Percentiles rank a stretch among this genome's conserved stretches.
These are phyloP conservation scores for Pholiota adiposa DNA, from an alignment of 1,284 basidiomycete genomes.

Conservation along the genomic window DNA sequence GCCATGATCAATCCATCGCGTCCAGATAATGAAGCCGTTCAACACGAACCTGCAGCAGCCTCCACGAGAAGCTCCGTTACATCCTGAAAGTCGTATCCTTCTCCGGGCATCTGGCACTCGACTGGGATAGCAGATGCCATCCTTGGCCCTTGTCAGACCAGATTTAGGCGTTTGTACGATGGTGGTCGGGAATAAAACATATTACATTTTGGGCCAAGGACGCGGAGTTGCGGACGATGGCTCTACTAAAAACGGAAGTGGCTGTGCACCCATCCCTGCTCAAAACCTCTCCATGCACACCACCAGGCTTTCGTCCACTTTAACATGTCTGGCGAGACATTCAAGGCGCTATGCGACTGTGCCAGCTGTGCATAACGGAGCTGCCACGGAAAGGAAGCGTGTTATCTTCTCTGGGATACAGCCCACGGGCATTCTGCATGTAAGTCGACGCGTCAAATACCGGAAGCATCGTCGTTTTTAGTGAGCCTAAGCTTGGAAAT, in stretches of 20 bases:
- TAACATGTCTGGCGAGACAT: constrained; percentile 18
- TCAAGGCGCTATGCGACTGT: constrained; percentile 15
- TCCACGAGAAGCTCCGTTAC: constrained; percentile 59
- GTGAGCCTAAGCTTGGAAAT: constrained; percentile 78
- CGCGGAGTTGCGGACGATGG: constrained; percentile 6
- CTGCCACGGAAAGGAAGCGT: background rate
- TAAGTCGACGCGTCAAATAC: constrained; percentile 36
- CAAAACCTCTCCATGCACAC: background rate
- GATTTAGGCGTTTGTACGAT: constrained; percentile 7
- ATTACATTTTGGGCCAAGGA: constrained; percentile 12
- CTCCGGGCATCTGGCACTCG: constrained; percentile 50
- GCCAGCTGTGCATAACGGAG: background rate
- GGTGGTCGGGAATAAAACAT: constrained; percentile 24
- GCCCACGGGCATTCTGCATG: constrained; percentile 87
- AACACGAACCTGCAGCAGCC: constrained; percentile 57
- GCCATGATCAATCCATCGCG: constrained; percentile 13
- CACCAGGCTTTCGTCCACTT: background rate
- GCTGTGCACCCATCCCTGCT: constrained; percentile 19
- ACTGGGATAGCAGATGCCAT: constrained; percentile 21
- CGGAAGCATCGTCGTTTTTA: constrained; percentile 15
- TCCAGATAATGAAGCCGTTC: background rate
- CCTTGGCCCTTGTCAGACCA: constrained; percentile 15
- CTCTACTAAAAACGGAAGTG: constrained; percentile 25
- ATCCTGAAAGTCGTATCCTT: constrained; percentile 59
- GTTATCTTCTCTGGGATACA: constrained; percentile 82